Conservation (phyloP, 169 alveolate species). For the Plasmodium cynomolgi region DNA sequence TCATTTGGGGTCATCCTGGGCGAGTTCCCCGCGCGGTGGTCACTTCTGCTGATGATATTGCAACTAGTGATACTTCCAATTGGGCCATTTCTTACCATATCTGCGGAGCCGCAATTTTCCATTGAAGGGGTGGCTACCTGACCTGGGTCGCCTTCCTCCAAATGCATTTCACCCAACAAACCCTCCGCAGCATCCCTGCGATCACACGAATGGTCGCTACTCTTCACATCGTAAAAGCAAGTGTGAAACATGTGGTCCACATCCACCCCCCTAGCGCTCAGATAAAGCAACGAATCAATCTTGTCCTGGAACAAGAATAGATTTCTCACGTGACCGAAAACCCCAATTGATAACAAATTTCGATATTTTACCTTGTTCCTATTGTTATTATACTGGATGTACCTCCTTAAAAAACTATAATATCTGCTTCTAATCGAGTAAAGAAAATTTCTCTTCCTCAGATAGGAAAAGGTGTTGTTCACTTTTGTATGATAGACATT, state of each 20-base stretch:
- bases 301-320: constrained; percentile 36
- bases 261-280: background rate
- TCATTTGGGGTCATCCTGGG: background rate
- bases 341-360: constrained; percentile 48
- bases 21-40: background rate
- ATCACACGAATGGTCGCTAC: background rate
- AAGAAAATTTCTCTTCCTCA: constrained; percentile 30
- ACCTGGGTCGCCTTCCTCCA: too few species aligned
- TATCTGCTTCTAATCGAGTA: constrained; percentile 54
- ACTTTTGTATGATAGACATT: constrained; percentile 66
- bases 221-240: background rate
- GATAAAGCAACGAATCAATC: constrained; percentile 27
- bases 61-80: background rate
- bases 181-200: background rate
- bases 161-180: background rate
- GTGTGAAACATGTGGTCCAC: constrained; percentile 34
- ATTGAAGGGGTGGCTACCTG: background rate
- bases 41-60: background rate
- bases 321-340: constrained; percentile 30
- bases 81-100: background rate
- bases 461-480: constrained; percentile 40
- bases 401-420: constrained; percentile 43
- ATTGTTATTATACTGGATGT: constrained; percentile 37
- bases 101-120: background rate
- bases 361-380: constrained; percentile 3